Conservation (phyloP, 495 filamentous ascomycete genomes). For the Emericellopsis terricola region DNA sequence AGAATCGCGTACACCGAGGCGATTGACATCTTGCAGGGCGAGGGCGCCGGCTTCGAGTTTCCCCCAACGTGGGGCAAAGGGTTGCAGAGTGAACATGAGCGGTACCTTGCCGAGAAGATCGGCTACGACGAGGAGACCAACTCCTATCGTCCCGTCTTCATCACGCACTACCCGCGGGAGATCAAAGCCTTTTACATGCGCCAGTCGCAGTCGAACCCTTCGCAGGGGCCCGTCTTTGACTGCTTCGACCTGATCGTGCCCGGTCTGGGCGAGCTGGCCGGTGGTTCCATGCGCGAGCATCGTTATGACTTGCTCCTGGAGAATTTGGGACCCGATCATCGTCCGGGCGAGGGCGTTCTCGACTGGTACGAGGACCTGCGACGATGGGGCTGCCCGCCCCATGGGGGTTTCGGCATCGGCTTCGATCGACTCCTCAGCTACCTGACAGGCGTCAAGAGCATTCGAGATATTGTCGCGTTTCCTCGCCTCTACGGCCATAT, state of each 20-base stretch:
- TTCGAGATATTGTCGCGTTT: conserved; percentile 77
- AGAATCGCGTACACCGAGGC: conserved; percentile 76
- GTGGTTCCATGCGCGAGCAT: conserved; percentile 88
- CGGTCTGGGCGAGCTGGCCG: conserved; percentile 73
- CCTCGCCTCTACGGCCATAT: conserved; percentile 19
- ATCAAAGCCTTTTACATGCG: conserved; percentile 97
- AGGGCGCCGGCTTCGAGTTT: conserved; percentile 44
- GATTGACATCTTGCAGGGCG: conserved; percentile 45
- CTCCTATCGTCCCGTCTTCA: conserved; percentile 51
- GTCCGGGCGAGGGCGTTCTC: conserved; percentile 22
- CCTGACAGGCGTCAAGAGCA: conserved; percentile 63
- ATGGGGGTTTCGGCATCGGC: conserved; percentile 88
- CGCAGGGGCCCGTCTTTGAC: conserved; percentile 45
- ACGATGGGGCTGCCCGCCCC: conserved; percentile 84
- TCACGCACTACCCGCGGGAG: conserved; percentile 73
- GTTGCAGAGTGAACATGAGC: conserved; percentile 85
- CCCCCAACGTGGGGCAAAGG: conserved; percentile 52
- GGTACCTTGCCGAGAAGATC: conserved; percentile 57
- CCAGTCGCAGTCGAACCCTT: conserved; percentile 21
- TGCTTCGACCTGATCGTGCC: conserved; percentile 94
- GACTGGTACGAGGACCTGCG: conserved; percentile 93
- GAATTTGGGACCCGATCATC: conserved; percentile 36
- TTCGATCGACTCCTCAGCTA: conserved; percentile 85
- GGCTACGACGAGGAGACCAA: conserved; percentile 28
- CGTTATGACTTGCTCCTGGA: conserved; percentile 48